Conservation (phyloP, 2,329 filamentous ascomycete genomes). For the Metarhizium guizhouense region DNA sequence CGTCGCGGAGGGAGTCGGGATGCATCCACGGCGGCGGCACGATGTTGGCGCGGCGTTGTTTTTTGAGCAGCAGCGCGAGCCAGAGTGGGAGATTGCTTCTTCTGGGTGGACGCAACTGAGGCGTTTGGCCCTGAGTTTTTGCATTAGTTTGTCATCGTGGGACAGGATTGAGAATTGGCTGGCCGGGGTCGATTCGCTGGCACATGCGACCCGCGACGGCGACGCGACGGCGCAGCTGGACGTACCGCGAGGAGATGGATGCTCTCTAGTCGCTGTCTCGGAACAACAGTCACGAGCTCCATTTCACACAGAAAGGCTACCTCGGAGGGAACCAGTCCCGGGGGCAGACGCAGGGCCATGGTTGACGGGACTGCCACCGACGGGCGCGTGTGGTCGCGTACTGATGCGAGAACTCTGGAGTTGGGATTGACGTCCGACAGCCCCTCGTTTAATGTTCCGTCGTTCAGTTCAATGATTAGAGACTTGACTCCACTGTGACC, state of each 20-base stretch:
- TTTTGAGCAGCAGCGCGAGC: constrained; percentile 91
- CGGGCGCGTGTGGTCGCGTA: not conserved
- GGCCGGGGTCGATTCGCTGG: not conserved
- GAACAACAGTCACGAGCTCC: constrained; percentile 89
- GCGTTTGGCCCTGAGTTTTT: constrained; percentile 60
- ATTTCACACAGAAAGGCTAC: constrained; percentile 95
- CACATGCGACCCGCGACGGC: not conserved
- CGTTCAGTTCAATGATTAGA: too few species aligned
- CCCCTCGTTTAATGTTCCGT: too few species aligned
- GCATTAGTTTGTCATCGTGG: not conserved
- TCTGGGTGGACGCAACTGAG: constrained; percentile 69
- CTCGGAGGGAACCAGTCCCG: constrained; percentile 69
- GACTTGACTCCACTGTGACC: too few species aligned
- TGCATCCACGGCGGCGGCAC: constrained; percentile 84
- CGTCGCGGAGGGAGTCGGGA: constrained; percentile 61
- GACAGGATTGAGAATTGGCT: not conserved
- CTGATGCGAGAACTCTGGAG: not conserved
- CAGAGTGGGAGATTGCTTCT: constrained; percentile 76
- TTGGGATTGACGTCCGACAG: not conserved
- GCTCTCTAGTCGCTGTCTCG: constrained; percentile 79
- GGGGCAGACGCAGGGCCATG: constrained; percentile 43
- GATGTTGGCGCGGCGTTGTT: constrained; percentile 89
- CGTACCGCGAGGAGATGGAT: constrained; percentile 79
- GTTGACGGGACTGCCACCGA: not conserved
- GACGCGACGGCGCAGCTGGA: constrained; percentile 14